phyloP scores from a whole-genome alignment of 305 asterid species.

The Rubia tinctorum region DNA sequence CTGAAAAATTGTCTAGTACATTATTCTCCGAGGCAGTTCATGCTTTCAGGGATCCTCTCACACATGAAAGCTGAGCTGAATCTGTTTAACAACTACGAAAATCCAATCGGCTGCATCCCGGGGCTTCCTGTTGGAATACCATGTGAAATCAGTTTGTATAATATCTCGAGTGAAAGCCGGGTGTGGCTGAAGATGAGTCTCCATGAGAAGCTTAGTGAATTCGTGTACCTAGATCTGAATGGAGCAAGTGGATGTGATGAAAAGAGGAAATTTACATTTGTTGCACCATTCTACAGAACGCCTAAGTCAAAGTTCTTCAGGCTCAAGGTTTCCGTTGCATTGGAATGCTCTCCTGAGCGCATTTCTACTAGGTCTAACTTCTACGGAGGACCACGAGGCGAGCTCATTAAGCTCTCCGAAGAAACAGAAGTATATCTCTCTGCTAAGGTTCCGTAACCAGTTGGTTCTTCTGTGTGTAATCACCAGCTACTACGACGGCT shows the following conservation, averaged over 20 bases:
- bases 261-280: constrained; percentile 37
- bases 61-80: constrained; percentile 47
- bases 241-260: constrained; percentile 43
- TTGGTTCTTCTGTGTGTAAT: too few species aligned
- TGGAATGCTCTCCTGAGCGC: constrained; percentile 56
- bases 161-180: constrained; percentile 40
- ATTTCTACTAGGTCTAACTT: constrained; percentile 15
- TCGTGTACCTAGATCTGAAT: constrained; percentile 52
- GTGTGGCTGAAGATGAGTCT: constrained; percentile 62
- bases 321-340: constrained; percentile 48
- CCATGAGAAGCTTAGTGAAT: constrained; percentile 46
- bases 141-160: constrained; percentile 45
- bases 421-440: constrained; percentile 59
- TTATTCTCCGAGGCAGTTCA: constrained; percentile 47
- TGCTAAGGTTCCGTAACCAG: constrained; percentile 18
- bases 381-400: constrained; percentile 48
- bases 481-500: constrained; percentile 44
- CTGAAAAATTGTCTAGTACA: constrained; percentile 42
- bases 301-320: constrained; percentile 52
- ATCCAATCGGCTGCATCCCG: constrained; percentile 61
- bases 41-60: constrained; percentile 35
- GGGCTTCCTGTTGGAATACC: constrained; percentile 87
- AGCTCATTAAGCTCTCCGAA: constrained; percentile 46
- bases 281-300: constrained; percentile 56
- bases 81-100: constrained; percentile 40